Conservation (phyloP, 345 rosid genomes). For the Geranium brycei region DNA sequence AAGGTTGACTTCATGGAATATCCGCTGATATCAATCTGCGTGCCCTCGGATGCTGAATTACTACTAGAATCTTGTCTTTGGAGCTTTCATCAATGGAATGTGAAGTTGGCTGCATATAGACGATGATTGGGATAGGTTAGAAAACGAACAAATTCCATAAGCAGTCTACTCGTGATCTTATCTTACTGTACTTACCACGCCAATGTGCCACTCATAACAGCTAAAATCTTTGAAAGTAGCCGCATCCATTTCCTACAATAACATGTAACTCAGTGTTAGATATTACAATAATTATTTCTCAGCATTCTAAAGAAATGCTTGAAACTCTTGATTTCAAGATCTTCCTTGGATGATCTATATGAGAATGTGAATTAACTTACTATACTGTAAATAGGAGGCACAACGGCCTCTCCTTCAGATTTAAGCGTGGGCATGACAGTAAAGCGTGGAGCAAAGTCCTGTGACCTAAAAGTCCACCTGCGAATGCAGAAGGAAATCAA, state of each 20-base stretch:
- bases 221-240: conserved; percentile 57
- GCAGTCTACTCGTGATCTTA: neutral
- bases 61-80: conserved; percentile 46
- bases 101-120: conserved; percentile 45
- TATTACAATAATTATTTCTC: too few relatives aligned
- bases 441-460: conserved; percentile 68
- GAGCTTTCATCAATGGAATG: conserved; percentile 21
- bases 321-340: neutral
- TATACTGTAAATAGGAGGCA: conserved; percentile 69
- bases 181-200: conserved; percentile 46
- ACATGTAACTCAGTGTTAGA: neutral
- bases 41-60: conserved; percentile 61
- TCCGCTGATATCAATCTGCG: conserved; percentile 11
- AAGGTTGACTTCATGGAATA: neutral
- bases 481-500: neutral
- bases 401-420: conserved; percentile 29
- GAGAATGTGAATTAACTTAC: conserved; percentile 30
- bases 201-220: conserved; percentile 72
- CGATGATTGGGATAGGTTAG: too few relatives aligned
- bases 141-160: too few relatives aligned
- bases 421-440: conserved; percentile 67
- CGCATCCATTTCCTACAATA: conserved; percentile 79
- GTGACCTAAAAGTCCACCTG: conserved; percentile 94
- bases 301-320: too few relatives aligned
- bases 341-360: neutral